Percentiles rank a stretch among this genome's conserved stretches.
Evolutionary conservation across 1,139 yeast species (phyloP).

Genomic region (Oligophagozyma castellii): DNA sequence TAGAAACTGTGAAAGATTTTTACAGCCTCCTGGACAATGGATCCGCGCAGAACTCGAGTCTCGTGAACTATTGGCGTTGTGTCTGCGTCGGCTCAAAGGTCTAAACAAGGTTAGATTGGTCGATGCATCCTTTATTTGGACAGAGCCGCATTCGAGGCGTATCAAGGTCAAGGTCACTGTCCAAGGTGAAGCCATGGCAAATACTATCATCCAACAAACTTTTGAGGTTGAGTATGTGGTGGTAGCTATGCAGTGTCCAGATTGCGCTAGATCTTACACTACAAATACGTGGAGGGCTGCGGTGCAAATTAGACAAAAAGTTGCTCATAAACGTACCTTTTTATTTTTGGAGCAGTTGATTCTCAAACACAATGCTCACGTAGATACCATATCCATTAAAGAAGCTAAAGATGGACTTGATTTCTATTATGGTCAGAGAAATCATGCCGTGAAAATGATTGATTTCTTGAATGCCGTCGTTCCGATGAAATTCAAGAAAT

Average conservation of each 20-base stretch:
- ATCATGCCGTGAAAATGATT: constrained; percentile 86
- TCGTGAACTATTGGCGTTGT: constrained; percentile 79
- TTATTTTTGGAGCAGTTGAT: constrained; percentile 89
- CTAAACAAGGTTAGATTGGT: constrained; percentile 75
- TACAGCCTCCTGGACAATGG: constrained; percentile 95
- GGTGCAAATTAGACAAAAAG: constrained; percentile 95
- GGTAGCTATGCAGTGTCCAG: constrained; percentile 95
- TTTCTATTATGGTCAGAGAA: constrained; percentile 77
- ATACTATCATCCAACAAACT: constrained; percentile 86
- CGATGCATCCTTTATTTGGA: constrained; percentile 95
- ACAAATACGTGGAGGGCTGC: constrained; percentile 97
- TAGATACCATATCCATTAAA: constrained; percentile 84
- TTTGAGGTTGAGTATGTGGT: constrained; percentile 93
- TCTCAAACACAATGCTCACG: constrained; percentile 85
- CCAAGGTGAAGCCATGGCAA: constrained; percentile 91
- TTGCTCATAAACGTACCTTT: constrained; percentile 91
- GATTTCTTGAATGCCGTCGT: constrained; percentile 79
- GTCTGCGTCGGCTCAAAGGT: constrained; percentile 81
- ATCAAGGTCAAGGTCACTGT: constrained; percentile 81
- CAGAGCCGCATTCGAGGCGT: constrained; percentile 97
- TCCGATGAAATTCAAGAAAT: constrained; percentile 74
- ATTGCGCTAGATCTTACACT: constrained; percentile 93
- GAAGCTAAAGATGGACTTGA: constrained; percentile 93
- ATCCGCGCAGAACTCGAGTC: constrained; percentile 81
- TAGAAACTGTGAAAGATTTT: constrained; percentile 90